Evolutionary conservation across 306 rosid genomes (phyloP).

Genomic region (Aeschynomene evenia): DNA sequence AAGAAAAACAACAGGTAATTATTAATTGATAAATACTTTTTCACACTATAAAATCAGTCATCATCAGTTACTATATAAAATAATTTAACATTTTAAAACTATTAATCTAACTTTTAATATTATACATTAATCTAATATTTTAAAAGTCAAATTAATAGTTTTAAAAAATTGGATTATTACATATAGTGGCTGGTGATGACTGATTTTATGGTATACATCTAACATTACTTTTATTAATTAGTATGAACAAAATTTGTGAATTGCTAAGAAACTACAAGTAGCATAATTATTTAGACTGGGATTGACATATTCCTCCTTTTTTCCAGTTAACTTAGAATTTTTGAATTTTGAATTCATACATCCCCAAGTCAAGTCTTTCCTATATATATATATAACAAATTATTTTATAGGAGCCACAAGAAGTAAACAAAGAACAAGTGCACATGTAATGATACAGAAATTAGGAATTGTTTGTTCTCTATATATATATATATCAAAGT

Average conservation of each 20-base stretch:
- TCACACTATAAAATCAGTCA: too few species aligned
- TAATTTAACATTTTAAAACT: too few species aligned
- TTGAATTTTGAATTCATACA: neutral
- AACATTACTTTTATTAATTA: too few species aligned
- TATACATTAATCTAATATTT: too few species aligned
- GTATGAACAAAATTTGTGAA: neutral
- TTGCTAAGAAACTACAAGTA: constrained; percentile 1
- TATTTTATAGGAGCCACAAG: neutral
- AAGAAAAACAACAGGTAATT: too few species aligned
- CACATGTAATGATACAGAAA: constrained; percentile 16
- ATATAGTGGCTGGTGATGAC: too few species aligned
- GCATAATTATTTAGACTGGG: neutral
- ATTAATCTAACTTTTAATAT: too few species aligned
- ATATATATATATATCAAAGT: neutral
- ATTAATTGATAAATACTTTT: too few species aligned
- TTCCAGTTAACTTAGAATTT: neutral
- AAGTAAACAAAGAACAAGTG: neutral
- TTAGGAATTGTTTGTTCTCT: neutral
- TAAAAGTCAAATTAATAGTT: too few species aligned
- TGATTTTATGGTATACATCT: too few species aligned
- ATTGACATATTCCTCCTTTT: neutral
- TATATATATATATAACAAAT: neutral
- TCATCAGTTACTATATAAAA: too few species aligned
- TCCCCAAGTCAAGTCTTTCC: neutral
- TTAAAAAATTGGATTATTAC: too few species aligned